These are phyloP conservation scores for Periconia sp. DNA, from an alignment of 2,329 filamentous ascomycete genomes.

Conservation along the genomic window DNA sequence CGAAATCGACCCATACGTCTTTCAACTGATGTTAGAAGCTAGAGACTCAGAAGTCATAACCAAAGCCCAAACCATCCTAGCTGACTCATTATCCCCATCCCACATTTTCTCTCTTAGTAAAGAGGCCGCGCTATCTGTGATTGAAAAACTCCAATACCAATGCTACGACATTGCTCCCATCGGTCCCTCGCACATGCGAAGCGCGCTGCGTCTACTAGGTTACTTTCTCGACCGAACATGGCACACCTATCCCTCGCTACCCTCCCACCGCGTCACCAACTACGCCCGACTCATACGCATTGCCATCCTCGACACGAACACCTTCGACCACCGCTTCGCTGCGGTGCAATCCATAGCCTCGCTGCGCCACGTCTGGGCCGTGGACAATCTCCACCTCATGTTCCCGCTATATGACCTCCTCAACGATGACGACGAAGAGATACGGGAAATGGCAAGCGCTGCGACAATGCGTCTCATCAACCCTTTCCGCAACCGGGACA, in stretches of 20 bases:
- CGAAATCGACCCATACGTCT: constrained; percentile 22
- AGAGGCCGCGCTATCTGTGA: constrained; percentile 13
- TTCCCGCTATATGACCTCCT: constrained; percentile 50
- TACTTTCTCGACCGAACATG: constrained; percentile 36
- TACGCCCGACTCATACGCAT: constrained; percentile 35
- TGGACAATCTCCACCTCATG: constrained; percentile 23
- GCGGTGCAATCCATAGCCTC: constrained; percentile 59
- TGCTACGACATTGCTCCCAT: constrained; percentile 17
- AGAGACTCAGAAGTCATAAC: constrained; percentile 31
- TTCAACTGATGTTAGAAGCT: constrained; percentile 18
- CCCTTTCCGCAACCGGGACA: too few relatives aligned
- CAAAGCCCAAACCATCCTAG: constrained; percentile 31
- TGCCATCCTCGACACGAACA: constrained; percentile 40
- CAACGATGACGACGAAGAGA: constrained; percentile 90
- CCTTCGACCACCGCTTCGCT: constrained; percentile 66
- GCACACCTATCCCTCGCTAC: constrained; percentile 6
- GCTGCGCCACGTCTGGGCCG: constrained; percentile 30
- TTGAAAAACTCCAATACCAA: constrained; percentile 29
- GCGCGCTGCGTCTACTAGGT: constrained; percentile 31
- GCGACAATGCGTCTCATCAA: constrained; percentile 53
- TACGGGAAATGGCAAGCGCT: constrained; percentile 66
- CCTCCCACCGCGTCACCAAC: constrained; percentile 12
- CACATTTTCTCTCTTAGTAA: constrained; percentile 21
- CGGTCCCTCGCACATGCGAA: constrained; percentile 35
- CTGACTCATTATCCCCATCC: constrained; percentile 15